Evolutionary conservation across 345 rosid species (phyloP), one percentile per base, ranked within the genome.

Genomic region (Dimocarpus longan): DNA sequence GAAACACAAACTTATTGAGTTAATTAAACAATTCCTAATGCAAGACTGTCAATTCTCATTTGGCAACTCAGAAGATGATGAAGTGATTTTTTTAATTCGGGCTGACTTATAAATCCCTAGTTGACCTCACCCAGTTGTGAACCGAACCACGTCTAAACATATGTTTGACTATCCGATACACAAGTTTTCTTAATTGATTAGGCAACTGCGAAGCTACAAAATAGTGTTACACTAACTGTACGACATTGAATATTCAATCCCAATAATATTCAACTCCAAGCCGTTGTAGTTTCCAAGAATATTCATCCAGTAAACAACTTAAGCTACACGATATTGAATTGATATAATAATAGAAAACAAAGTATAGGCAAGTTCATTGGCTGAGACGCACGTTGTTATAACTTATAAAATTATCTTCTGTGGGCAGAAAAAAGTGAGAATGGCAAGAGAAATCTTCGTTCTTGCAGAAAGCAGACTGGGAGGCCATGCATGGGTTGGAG

Each of bases 361-460:
- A 24, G 5, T 12, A 40, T 18, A 44, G n/a, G 12, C 21, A 11
- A 6, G 44, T 5, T 22, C 24, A 32, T 32, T 32, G 37, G 4
- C 37, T 32, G 59, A 24, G 15, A n/a, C n/a, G 24, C 57, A 13
- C 37, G 65, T 2, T 9, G 21, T 28, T 42, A 40, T 10, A 42
- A 8, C 37, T 32, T 32, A 32, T 32, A 8, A 52, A n/a, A 28
- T 52, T 15, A 18, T 39, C 70, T 66, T n/a, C 15, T 16, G 15
- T 13, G 5, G 74, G 43, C 59, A 7, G 18, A 7, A 26, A 39
- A 24, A 54, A 32, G 68, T 0, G 15, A 10, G 21, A 19, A 76
- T 76, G 78, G 72, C 64, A 9, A 50, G 78, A 76, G 72, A 50
- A 19, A 10, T 76, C 11, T 24, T 66, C n/a, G 78, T 37, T 9